Percentiles rank a stretch among this genome's conserved stretches.
These are phyloP conservation scores for Asclepias syriaca DNA, from an alignment of 257 asterid species.

Conservation along the genomic window DNA sequence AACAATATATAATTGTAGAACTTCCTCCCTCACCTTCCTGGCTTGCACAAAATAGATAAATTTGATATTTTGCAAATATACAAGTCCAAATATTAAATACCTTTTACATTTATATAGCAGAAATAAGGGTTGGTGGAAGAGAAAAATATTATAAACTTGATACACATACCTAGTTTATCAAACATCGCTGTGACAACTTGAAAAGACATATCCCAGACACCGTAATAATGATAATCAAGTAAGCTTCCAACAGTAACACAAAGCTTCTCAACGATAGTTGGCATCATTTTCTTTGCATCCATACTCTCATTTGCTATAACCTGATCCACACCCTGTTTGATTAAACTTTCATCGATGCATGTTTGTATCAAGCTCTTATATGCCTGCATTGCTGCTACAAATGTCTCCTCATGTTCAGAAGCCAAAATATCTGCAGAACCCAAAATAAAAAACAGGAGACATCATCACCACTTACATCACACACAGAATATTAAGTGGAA, in stretches of 20 bases:
- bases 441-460: constrained; percentile 12
- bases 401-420: constrained; percentile 89
- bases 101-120: background rate
- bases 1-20: background rate
- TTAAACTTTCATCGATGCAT: constrained; percentile 70
- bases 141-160: constrained; percentile 8
- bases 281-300: constrained; percentile 49
- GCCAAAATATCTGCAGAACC: constrained; percentile 57
- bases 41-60: background rate
- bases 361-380: constrained; percentile 64
- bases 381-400: constrained; percentile 63
- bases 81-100: background rate
- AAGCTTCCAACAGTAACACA: constrained; percentile 79
- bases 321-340: constrained; percentile 69
- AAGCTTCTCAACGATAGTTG: constrained; percentile 73
- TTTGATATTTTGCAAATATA: background rate
- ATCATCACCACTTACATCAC: background rate
- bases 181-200: constrained; percentile 74
- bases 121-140: background rate
- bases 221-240: constrained; percentile 64
- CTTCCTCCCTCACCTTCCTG: background rate
- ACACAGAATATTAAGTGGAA: background rate
- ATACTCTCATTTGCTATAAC: constrained; percentile 32
- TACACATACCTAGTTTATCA: constrained; percentile 70
- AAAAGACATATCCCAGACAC: constrained; percentile 82